Evolutionary conservation across 1,284 basidiomycete genomes (phyloP).

Genomic region (Rugosomyces carneus): DNA sequence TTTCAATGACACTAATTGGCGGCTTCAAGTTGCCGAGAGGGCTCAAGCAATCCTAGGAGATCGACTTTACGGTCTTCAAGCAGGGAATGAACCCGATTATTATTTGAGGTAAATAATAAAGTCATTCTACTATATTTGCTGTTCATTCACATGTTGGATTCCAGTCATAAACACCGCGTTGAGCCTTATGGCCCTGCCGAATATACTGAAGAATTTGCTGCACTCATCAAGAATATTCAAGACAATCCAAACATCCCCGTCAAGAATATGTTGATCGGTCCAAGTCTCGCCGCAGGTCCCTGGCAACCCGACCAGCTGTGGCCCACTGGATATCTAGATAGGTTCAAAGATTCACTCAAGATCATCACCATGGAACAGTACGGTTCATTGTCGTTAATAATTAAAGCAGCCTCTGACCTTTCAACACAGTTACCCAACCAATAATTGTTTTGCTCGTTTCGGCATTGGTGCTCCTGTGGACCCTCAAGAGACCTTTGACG

Average conservation of each 20-base stretch:
- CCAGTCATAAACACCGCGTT: slow-evolving; percentile 12
- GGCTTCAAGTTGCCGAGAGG: slow-evolving; percentile 44
- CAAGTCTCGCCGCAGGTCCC: slow-evolving; percentile 45
- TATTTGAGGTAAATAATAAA: slow-evolving; percentile 32
- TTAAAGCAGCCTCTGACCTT: background rate
- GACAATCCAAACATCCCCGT: slow-evolving; percentile 35
- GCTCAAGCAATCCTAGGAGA: slow-evolving; percentile 47
- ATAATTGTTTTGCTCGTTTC: slow-evolving; percentile 53
- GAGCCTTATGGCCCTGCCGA: slow-evolving; percentile 15
- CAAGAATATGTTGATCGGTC: slow-evolving; percentile 51
- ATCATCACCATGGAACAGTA: slow-evolving; percentile 42
- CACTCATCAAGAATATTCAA: slow-evolving; percentile 10
- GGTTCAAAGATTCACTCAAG: slow-evolving; percentile 39
- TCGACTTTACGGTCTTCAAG: slow-evolving; percentile 51
- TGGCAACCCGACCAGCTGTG: slow-evolving; percentile 51
- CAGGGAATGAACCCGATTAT: slow-evolving; percentile 72
- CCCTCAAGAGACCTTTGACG: slow-evolving; percentile 46
- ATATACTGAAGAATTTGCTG: slow-evolving; percentile 32
- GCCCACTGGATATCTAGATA: slow-evolving; percentile 51
- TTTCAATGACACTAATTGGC: slow-evolving; percentile 48
- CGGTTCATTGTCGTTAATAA: slow-evolving; percentile 5
- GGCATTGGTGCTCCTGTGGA: slow-evolving; percentile 29
- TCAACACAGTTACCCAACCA: slow-evolving; percentile 40
- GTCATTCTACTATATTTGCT: slow-evolving; percentile 1
- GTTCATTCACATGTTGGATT: background rate